phyloP scores from a whole-genome alignment of 2,329 filamentous ascomycete genomes.

The Lasiodiplodia sp. region DNA sequence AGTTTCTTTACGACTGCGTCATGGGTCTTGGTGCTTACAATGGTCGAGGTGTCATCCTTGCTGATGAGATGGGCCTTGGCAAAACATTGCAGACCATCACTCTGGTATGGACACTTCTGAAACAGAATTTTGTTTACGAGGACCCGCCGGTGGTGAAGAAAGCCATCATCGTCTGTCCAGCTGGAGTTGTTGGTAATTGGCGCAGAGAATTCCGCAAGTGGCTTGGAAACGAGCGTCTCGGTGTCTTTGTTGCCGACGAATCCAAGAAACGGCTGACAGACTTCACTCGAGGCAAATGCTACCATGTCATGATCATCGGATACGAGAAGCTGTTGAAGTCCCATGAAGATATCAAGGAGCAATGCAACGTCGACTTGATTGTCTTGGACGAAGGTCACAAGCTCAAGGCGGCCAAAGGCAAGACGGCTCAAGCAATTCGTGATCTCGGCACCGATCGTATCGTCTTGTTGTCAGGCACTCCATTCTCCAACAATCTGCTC shows the following conservation, averaged over 20 bases:
- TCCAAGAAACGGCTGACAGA: constrained; percentile 68
- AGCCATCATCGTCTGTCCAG: constrained; percentile 75
- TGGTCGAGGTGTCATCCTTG: constrained; percentile 73
- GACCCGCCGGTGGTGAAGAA: constrained; percentile 70
- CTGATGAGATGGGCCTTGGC: constrained; percentile 78
- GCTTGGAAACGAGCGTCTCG: constrained; percentile 74
- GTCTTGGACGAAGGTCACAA: constrained; percentile 75
- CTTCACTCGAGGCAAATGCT: constrained; percentile 72
- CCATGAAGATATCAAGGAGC: constrained; percentile 69
- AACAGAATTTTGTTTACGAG: constrained; percentile 72
- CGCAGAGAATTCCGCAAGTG: constrained; percentile 76
- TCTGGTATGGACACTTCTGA: constrained; percentile 74
- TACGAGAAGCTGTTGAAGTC: constrained; percentile 74
- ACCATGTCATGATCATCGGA: constrained; percentile 76
- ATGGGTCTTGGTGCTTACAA: constrained; percentile 74
- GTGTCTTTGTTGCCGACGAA: constrained; percentile 70
- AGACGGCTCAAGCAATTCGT: constrained; percentile 70
- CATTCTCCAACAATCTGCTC: constrained; percentile 71
- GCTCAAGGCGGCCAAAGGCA: constrained; percentile 73
- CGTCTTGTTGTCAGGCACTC: constrained; percentile 71
- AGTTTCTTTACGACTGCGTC: constrained; percentile 77
- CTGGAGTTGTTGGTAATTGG: constrained; percentile 77
- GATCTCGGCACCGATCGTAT: constrained; percentile 67
- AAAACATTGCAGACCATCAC: constrained; percentile 78
- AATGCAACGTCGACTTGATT: constrained; percentile 70